Conservation (phyloP, 2,329 filamentous ascomycete species). For the Colletotrichum sp. region DNA sequence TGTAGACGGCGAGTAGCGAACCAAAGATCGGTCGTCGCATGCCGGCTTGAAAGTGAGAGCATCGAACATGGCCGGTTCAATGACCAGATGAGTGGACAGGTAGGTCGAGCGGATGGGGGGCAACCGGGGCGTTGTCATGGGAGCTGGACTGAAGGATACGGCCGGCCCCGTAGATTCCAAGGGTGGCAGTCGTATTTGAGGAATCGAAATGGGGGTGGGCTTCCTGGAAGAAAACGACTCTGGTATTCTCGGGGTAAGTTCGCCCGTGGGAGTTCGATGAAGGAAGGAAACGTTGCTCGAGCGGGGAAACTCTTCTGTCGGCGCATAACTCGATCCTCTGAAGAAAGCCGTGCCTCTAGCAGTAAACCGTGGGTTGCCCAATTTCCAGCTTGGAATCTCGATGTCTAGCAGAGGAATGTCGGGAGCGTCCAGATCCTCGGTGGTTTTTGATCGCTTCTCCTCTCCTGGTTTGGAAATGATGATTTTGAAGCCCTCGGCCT, state of each 20-base stretch:
- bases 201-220: slow-evolving; percentile 42
- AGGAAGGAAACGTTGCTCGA: slow-evolving; percentile 64
- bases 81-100: slow-evolving; percentile 53
- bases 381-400: slow-evolving; percentile 81
- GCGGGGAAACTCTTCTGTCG: slow-evolving; percentile 70
- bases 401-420: slow-evolving; percentile 68
- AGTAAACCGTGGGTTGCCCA: slow-evolving; percentile 84
- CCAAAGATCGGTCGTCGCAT: slow-evolving; percentile 80
- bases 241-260: slow-evolving; percentile 31
- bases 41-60: slow-evolving; percentile 76
- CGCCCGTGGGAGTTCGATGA: slow-evolving; percentile 39
- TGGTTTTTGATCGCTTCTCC: slow-evolving; percentile 64
- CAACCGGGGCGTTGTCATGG: slow-evolving; percentile 39
- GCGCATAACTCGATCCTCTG: slow-evolving; percentile 80
- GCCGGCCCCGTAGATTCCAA: slow-evolving; percentile 24
- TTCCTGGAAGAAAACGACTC: slow-evolving; percentile 35
- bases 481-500: slow-evolving; percentile 76
- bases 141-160: slow-evolving; percentile 10
- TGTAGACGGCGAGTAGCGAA: slow-evolving; percentile 76
- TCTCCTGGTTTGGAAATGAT: slow-evolving; percentile 76
- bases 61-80: slow-evolving; percentile 83
- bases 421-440: slow-evolving; percentile 57
- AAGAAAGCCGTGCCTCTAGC: slow-evolving; percentile 76
- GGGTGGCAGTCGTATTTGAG: slow-evolving; percentile 34
- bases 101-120: slow-evolving; percentile 51